Base-by-base conservation (phyloP, 495 filamentous ascomycete genomes). In the Penicillium argentinense region DNA sequence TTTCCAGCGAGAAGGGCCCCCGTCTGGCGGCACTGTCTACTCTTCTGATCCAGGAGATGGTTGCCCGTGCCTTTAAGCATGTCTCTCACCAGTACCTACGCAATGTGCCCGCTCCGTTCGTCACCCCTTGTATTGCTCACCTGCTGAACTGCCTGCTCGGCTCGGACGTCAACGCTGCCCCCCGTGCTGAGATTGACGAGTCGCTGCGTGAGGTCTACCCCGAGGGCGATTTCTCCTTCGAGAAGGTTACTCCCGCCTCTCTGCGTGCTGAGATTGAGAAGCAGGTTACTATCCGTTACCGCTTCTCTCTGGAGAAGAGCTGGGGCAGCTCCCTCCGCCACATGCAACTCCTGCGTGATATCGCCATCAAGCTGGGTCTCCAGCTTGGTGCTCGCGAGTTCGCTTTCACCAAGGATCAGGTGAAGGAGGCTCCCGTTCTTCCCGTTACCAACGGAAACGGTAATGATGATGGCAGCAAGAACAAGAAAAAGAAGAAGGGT, bases 71-170 rank as follows among this genome's bases (percentile, higher is more conserved):
- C 17, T 95, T 96, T 78, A 99, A 99, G 80, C 91, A 99, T 68
- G 71, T 93, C 51, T 81, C 88, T 16, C 83, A 88, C 69, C 73
- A 77, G 55, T 86, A 92, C 60, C 72, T 97, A 49, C 83, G 87
- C 49, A 80, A 86, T 38, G 69, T 97, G n/a, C 88, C 95, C 11
- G 72, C 83, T 42, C 81, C 85, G 5, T 81, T 97, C 41, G 82
- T 85, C 18, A 75, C 87, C 19, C 73, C 86, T 16, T 92, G 87
- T 65, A 64, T 92, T 51, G 74, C 90, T 7, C 95, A 99, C 65
- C 75, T 99, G 47, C 77, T 97, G 62, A 99, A 99, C 76, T 97
- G 95, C 68, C 74, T 99, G 12, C 75, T 99, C 23, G 93, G 95
- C 27, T 72, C 75, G 32, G 81, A 77, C 41, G 67, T 93, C 44